A percentile compares a stretch with the other conserved stretches of the same genome.
Conservation (phyloP, 768 basidiomycete genomes). For the Boletus eberwhitei region DNA sequence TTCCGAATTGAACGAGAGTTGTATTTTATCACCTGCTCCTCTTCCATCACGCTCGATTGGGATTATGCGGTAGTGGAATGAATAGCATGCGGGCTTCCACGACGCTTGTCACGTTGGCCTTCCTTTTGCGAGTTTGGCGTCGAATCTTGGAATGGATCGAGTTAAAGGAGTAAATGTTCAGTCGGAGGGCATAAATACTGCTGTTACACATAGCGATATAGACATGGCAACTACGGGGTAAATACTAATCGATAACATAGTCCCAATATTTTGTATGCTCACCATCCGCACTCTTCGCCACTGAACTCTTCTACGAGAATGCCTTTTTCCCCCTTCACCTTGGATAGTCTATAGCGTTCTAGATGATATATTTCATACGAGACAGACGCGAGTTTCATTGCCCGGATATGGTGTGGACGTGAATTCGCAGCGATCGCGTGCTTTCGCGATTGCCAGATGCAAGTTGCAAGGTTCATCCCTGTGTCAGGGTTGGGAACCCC, state of each 20-base stretch:
- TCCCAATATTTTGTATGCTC: slow-evolving; percentile 8
- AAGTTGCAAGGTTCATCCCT: slow-evolving; percentile 89
- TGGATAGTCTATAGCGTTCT: slow-evolving; percentile 72
- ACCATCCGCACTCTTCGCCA: slow-evolving; percentile 72
- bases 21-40: not conserved
- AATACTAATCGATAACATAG: too few relatives aligned
- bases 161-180: too few relatives aligned
- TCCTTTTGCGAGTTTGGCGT: too few relatives aligned
- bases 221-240: too few relatives aligned
- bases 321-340: slow-evolving; percentile 53
- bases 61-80: not conserved
- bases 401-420: slow-evolving; percentile 75
- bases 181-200: not conserved
- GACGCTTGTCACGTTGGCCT: too few relatives aligned
- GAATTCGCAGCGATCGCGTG: slow-evolving; percentile 81
- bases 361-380: slow-evolving; percentile 80
- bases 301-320: slow-evolving; percentile 60
- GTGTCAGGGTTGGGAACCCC: slow-evolving; percentile 74
- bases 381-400: slow-evolving; percentile 73
- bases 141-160: too few relatives aligned
- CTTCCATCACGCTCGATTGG: not conserved
- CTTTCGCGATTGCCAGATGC: slow-evolving; percentile 89
- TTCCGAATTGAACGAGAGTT: not conserved
- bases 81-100: too few relatives aligned
- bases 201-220: not conserved